Percentiles rank a stretch among this genome's conserved stretches.
These are phyloP conservation scores for Volvox reticuliferus DNA, from an alignment of 139 green algal species.

Conservation along the genomic window DNA sequence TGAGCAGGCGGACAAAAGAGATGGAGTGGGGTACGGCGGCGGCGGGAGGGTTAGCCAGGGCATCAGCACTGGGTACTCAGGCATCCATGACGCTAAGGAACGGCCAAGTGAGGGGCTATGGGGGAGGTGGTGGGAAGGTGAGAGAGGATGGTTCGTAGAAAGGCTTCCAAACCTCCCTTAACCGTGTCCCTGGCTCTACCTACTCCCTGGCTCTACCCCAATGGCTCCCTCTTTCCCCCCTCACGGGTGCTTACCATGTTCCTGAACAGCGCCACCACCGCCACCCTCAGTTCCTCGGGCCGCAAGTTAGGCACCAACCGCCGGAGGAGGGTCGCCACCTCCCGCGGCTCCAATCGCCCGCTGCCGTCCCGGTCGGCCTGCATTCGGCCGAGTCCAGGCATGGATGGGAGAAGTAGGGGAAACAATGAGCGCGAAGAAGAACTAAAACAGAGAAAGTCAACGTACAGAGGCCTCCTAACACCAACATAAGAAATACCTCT, in stretches of 20 bases:
- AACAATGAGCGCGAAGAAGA: too few relatives aligned
- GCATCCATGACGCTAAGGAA: too few relatives aligned
- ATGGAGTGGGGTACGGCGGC: background rate
- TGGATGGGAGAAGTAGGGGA: background rate
- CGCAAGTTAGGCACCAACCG: conserved; percentile 7
- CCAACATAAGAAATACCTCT: too few relatives aligned
- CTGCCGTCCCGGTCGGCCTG: conserved; percentile 38
- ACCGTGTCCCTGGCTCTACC: too few relatives aligned
- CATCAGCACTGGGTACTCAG: background rate
- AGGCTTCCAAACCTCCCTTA: too few relatives aligned
- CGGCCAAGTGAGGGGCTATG: background rate
- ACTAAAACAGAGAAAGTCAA: too few relatives aligned
- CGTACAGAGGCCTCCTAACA: too few relatives aligned
- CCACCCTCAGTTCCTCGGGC: conserved; percentile 1
- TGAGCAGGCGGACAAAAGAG: background rate
- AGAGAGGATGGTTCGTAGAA: background rate
- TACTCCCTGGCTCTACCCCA: too few relatives aligned
- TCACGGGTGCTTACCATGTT: background rate
- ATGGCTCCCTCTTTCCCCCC: background rate
- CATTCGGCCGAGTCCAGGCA: too few relatives aligned
- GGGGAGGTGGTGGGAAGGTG: too few relatives aligned
- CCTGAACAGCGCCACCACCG: conserved; percentile 32
- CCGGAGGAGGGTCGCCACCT: conserved; percentile 43
- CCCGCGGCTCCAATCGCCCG: conserved; percentile 41
- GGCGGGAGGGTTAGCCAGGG: background rate